Evolutionary conservation across 208 protist species (phyloP), one percentile per base, ranked within the genome.

Genomic region (Trypanosoma mega): DNA sequence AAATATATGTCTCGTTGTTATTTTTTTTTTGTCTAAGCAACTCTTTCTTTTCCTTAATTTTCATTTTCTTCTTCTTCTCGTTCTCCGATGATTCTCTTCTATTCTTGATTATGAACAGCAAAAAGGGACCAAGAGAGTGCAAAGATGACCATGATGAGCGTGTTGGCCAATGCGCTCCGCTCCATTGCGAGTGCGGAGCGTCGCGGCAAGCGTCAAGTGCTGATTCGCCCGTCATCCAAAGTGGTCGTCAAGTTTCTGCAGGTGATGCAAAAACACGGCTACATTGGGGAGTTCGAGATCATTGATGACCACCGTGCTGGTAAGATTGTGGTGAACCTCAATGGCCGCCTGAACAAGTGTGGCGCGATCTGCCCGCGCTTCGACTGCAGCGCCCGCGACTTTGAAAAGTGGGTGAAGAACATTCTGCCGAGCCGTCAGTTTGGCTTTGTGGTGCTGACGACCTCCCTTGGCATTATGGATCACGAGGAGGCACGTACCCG

Each of bases 281-380:
- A 99, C 96, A 99, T 99, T 88, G 98, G 98, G 63, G 99, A 99
- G 79, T 99, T 99, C 79, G 98, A 99, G 87, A 88, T 99, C 81
- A 93, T 99, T 74, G 99, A 99, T 85, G 98, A 99, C 89, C 98
- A 99, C 87, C 93, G 99, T 69, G 80, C 91, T 16, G 98, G 98
- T 67, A 99, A 99, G 88, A 99, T 99, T 68, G 98, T 99, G 59
- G 92, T 99, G 57, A 97, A 99, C 71, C 96, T 99, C 27, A 98
- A 99, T 75, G 99, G 99, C 58, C 96, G 99, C 67, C 92, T 99
- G 59, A 99, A 99, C 98, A 99, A 99, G 94, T 99, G 98, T 86
- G 99, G 98, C 56, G 99, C 99, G 71, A 99, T 99, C 75, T 99
- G 95, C 76, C 98, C 98, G 39, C 93, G 98, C 80, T 99, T 98